Evolutionary conservation across 768 basidiomycete genomes (phyloP).

Genomic region (Epithele typhae): DNA sequence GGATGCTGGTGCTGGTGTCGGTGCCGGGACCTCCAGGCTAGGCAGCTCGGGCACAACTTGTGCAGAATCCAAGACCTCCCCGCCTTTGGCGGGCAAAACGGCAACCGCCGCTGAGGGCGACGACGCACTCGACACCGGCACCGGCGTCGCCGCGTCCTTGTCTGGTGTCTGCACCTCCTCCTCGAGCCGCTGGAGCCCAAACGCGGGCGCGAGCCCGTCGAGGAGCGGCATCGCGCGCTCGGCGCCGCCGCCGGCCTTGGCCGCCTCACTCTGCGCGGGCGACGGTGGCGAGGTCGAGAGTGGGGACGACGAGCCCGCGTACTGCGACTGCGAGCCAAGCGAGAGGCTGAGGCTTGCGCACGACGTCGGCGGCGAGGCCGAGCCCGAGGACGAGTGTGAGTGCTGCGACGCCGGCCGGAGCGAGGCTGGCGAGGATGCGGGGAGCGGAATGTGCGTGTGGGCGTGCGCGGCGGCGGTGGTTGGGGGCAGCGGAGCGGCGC

Average conservation of each 20-base stretch:
- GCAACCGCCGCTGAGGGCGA: too few relatives aligned
- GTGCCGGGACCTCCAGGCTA: too few relatives aligned
- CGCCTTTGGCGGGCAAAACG: neutral
- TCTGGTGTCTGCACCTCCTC: neutral
- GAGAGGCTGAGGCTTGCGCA: too few relatives aligned
- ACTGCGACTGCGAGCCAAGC: conserved; percentile 34
- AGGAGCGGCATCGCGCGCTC: conserved; percentile 2
- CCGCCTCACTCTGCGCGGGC: conserved; percentile 17
- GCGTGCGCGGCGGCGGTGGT: neutral
- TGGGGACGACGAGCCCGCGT: conserved; percentile 25
- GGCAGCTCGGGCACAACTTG: too few relatives aligned
- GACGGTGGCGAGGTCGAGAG: conserved; percentile 28
- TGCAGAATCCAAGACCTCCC: too few relatives aligned
- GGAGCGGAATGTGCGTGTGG: neutral
- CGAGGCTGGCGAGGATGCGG: neutral
- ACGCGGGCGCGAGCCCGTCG: neutral
- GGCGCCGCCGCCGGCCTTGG: neutral
- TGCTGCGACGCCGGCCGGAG: conserved; percentile 23
- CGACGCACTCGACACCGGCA: neutral
- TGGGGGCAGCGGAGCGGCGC: neutral
- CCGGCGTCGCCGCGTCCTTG: neutral
- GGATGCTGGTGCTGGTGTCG: too few relatives aligned
- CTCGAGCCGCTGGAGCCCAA: neutral
- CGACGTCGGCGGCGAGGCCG: conserved; percentile 55
- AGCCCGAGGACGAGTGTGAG: conserved; percentile 40